Base-by-base conservation (phyloP, 305 asterid genomes). In the Ajuga reptans region DNA sequence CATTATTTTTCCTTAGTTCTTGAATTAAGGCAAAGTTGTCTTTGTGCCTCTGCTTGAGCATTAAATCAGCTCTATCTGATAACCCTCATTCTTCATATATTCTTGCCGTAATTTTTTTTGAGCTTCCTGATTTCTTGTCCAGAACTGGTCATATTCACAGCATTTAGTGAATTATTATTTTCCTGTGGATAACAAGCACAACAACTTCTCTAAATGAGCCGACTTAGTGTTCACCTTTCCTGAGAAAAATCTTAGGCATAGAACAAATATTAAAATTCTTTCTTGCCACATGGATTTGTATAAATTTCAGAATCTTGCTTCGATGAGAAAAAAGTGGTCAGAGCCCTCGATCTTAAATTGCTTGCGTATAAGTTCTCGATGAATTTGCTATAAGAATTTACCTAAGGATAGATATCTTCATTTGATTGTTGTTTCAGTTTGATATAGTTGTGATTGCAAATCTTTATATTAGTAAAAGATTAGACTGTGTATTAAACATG, bases 81-180 rank as follows among this genome's bases (percentile, higher is more conserved):
- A 9, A 29, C 52, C 39, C 64, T 68, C 67, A 34, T 24, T 54
- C 11, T 45, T 65, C 69, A 70, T 70, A 66, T 52, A 59, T 6
- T 61, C 31, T 55, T 37, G 63, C 31, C 50, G 42, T 11, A 55
- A 33, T 60, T 43, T 64, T 60, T 16, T 51, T 58, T 43, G 71
- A 51, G 65, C 63, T 80, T 69, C 73, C 64, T 27, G 60, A 66
- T 33, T 24, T 75, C 43, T 17, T 69, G 47, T 69, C 66, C 47
- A 8, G 49, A 41, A 52, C 66, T 33, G 39, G 39, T 45, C 43
- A 51, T 53, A 47, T 45, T 55, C 43, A 12, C 59, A 3, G 29
- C 42, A 39, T 39, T 55, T 42, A 27, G 36, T 45, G 12, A 41
- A 27, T 31, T 33, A 42, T 24, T 41, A 27, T 36, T 59, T 36